A percentile compares a stretch with the other conserved stretches of the same genome.
phyloP scores from a whole-genome alignment of 163 green algal species.

The Scenedesmus sp. region DNA sequence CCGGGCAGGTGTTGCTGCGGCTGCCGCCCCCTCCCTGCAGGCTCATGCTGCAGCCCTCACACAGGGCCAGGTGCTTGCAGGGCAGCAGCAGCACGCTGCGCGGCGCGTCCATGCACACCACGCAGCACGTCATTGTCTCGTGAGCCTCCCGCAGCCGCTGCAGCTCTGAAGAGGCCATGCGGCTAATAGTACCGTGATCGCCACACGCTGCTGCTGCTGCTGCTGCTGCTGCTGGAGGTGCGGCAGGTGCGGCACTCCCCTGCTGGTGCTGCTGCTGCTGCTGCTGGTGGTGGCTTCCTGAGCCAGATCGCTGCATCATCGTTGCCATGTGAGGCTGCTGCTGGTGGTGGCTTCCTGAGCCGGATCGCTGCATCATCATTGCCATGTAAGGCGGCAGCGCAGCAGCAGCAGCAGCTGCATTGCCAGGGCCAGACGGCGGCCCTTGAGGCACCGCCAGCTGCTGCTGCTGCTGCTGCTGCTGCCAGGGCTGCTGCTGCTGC shows the following conservation, averaged over 20 bases:
- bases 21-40: neutral
- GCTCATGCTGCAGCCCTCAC: slow-evolving; percentile 5
- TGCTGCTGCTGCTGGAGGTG: neutral
- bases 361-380: neutral
- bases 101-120: slow-evolving; percentile 42
- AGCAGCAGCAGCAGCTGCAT: neutral
- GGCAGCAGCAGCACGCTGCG: slow-evolving; percentile 37
- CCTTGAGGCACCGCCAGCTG: neutral
- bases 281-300: neutral
- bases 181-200: neutral
- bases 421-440: too few relatives aligned
- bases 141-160: slow-evolving; percentile 5
- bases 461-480: neutral
- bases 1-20: slow-evolving; percentile 1
- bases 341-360: neutral
- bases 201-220: neutral
- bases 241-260: neutral
- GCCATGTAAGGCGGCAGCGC: neutral
- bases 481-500: neutral
- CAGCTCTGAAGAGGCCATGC: neutral
- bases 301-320: slow-evolving; percentile 2
- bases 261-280: neutral
- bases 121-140: slow-evolving; percentile 38
- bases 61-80: slow-evolving; percentile 41
- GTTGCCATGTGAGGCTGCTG: neutral